phyloP scores from a whole-genome alignment of 768 basidiomycete species.

The Coprinellus micaceus region DNA sequence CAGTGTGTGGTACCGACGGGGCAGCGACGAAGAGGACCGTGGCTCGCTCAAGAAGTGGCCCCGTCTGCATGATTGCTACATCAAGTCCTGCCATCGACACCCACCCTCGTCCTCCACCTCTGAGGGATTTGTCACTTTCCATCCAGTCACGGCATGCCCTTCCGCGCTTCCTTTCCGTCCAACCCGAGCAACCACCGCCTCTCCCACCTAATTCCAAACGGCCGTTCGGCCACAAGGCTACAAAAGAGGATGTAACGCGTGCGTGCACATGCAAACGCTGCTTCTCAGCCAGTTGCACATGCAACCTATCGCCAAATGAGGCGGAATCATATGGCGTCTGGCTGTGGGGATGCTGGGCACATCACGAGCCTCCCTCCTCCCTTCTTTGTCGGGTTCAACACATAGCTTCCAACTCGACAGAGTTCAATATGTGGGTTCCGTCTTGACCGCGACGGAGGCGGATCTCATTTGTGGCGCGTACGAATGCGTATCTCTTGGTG shows the following conservation, averaged over 20 bases:
- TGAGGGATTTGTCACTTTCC: not conserved
- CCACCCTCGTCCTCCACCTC: not conserved
- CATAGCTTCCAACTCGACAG: not conserved
- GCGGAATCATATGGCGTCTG: not conserved
- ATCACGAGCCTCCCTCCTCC: too few relatives aligned
- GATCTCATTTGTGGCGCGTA: constrained; percentile 1
- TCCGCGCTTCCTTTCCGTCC: not conserved
- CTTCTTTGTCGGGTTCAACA: not conserved
- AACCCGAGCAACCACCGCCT: too few relatives aligned
- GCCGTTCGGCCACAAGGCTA: not conserved
- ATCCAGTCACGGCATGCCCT: not conserved
- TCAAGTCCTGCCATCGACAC: too few relatives aligned
- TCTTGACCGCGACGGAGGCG: not conserved
- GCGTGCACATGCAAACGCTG: not conserved
- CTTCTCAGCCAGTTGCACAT: not conserved
- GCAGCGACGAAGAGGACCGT: not conserved
- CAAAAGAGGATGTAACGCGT: not conserved
- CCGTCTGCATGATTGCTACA: too few relatives aligned
- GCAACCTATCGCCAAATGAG: not conserved
- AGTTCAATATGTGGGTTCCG: not conserved
- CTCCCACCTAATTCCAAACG: not conserved
- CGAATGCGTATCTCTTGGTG: constrained; percentile 5
- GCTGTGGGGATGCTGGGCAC: not conserved
- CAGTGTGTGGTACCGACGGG: not conserved
- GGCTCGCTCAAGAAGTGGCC: too few relatives aligned